Base-by-base conservation (phyloP, 2,329 filamentous ascomycete genomes). In the Cercospora brassicicola region DNA sequence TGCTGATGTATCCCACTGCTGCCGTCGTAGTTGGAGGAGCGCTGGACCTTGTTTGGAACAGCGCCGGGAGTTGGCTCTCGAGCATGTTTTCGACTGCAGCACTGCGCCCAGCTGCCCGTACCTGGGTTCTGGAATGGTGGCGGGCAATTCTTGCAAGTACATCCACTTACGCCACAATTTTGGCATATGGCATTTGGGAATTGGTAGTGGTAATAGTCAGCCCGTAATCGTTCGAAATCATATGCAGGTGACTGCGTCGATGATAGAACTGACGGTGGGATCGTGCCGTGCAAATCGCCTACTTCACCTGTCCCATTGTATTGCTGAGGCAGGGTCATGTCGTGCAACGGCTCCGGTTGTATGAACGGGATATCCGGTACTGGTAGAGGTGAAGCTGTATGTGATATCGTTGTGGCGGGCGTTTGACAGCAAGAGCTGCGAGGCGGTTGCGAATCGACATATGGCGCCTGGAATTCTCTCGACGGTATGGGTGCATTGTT, bases 171-270 rank as follows among this genome's bases (percentile, higher is more conserved):
- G 36, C 76, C 75, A 62, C 76, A 78, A 18, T 75, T 78, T 67
- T 78, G 76, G 62, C 76, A 78, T 26, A 78, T 78, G 11, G 76
- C 74, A 11, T 70, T 73, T 1, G 76, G 76, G 39, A 77, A 73
- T 55, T 77, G 76, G 53, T 78, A 76, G 33, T 61, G 70, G 33
- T 74, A 68, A 67, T 77, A 78, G 62, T 76, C 72, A 31, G 65
- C 68, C 18, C 67, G 71, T 26, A 76, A 69, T 45, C 73, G 71
- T 36, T 74, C 68, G 63, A 74, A 74, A 60, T 76, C 71, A 66
- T 75, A 73, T n/a, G 67, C 64, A 1, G 73, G 69, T 55, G 66
- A 23, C 31, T 59, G 59, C 28, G 66, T 48, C 23, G 69, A 36
- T 11, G 65, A 60, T 28, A 67, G 15, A n/a, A 64, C 23, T 10